Conservation (phyloP, 2,329 filamentous ascomycete genomes). For the Acarospora socialis region DNA sequence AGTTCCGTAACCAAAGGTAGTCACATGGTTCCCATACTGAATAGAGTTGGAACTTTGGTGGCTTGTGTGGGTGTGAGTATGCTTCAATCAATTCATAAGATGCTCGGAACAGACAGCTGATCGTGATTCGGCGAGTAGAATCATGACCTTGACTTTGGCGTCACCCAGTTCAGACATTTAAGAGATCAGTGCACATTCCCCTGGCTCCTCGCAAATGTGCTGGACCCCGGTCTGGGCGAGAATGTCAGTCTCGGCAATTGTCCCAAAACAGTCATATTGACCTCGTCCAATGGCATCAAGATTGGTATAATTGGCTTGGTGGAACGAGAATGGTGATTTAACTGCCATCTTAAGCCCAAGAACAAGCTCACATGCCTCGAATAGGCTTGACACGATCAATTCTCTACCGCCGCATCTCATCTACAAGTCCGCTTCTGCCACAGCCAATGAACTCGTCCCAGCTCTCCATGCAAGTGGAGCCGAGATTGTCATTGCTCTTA, state of each 20-base stretch:
- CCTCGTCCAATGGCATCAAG: slow-evolving; percentile 69
- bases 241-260: slow-evolving; percentile 62
- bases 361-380: background rate
- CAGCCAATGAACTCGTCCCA: slow-evolving; percentile 62
- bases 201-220: slow-evolving; percentile 78
- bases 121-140: slow-evolving; percentile 39
- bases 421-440: slow-evolving; percentile 64
- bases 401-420: slow-evolving; percentile 66
- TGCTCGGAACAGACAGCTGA: slow-evolving; percentile 3
- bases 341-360: background rate
- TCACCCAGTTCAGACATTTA: slow-evolving; percentile 62
- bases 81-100: too few species aligned
- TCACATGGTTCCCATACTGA: slow-evolving; percentile 81
- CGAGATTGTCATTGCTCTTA: slow-evolving; percentile 68
- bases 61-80: slow-evolving; percentile 64
- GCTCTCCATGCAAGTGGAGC: slow-evolving; percentile 60
- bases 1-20: slow-evolving; percentile 78
- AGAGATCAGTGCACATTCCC: slow-evolving; percentile 65
- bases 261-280: slow-evolving; percentile 60
- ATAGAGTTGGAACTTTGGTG: slow-evolving; percentile 60
- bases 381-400: slow-evolving; percentile 69
- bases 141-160: slow-evolving; percentile 85
- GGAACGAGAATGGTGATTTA: slow-evolving; percentile 59
- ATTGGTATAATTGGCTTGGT: slow-evolving; percentile 74
- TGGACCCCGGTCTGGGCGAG: slow-evolving; percentile 68